These are phyloP conservation scores for Lactarius evosmus DNA, from an alignment of 768 basidiomycete species.

Conservation along the genomic window DNA sequence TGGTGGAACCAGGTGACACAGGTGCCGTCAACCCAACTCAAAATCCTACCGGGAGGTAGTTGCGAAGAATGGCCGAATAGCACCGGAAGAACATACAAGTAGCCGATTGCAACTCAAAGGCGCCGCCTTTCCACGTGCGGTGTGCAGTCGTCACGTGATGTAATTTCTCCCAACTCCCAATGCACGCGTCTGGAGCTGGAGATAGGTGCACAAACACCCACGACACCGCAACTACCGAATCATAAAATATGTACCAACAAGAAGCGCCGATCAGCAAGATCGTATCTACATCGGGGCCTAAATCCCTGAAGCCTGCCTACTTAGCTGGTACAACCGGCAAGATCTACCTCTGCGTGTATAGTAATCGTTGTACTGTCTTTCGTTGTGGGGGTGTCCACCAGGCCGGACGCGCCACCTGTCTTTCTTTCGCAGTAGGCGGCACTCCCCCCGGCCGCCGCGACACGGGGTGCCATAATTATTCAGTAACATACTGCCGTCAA, in stretches of 20 bases:
- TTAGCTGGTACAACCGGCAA: not conserved
- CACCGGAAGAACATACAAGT: not conserved
- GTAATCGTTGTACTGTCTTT: not conserved
- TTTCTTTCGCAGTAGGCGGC: not conserved
- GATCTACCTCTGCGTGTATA: not conserved
- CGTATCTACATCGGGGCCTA: not conserved
- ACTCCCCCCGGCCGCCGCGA: not conserved
- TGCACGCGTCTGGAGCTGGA: too few species aligned
- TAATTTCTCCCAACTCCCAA: too few species aligned
- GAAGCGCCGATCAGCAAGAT: not conserved
- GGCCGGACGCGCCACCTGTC: not conserved
- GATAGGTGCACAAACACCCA: not conserved
- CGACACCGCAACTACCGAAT: not conserved
- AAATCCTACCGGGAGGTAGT: not conserved
- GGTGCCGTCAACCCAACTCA: conserved; percentile 5
- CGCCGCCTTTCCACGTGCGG: too few species aligned
- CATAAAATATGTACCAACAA: not conserved
- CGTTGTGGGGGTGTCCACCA: not conserved
- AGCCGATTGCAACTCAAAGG: too few species aligned
- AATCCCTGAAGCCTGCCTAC: not conserved
- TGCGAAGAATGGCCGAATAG: not conserved
- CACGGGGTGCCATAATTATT: not conserved
- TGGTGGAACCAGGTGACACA: not conserved
- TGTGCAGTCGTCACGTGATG: too few species aligned
- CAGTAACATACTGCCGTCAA: not conserved